Evolutionary conservation across 352 stramenopile species (phyloP), one percentile per base, ranked within the genome.

Genomic region (Phytopythium ostracodes): DNA sequence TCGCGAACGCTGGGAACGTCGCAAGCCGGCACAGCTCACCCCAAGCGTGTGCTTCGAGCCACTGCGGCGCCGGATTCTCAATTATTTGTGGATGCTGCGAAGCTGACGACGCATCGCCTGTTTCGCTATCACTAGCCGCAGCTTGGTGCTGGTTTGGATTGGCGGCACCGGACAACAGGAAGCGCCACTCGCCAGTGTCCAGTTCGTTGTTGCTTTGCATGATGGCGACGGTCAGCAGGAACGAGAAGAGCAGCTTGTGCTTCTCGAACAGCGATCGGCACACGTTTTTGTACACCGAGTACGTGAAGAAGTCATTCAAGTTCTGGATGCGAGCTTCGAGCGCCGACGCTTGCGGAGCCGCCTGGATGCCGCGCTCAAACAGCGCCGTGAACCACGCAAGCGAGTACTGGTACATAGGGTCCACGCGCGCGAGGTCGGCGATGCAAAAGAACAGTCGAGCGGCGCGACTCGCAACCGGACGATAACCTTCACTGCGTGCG

Each of bases 391-490:
- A 98, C 92, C 91, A 98, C 55, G 95, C 88, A 29, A 98, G 68
- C 24, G 85, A 97, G 63, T 98, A 98, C 75, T 98, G 91, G 70
- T 97, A 98, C 89, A 98, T 97, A 0, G 92, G 91, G 57, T 98
- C 92, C 5, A 98, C 90, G 6, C 94, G 72, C 20, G 84, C 83
- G 42, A 98, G 69, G 62, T 98, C 91, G 11, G 89, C 76, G 49
- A 98, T 97, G 59, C 88, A 97, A 66, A 98, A 98, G 71, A 97
- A 98, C 4, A 98, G 63, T 25, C 98, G 69, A 20, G 92, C 92
- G 0, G 91, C 91, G 18, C 91, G 88, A 63, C 91, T 96, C 2
- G 92, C 91, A 7, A 97, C 89, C 0, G 87, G 88, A 0, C 84
- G 86, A 54, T 98, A 98, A 1, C 77, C 79, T 61, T 96, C 78